phyloP scores from a whole-genome alignment of 345 rosid species.

The Murraya paniculata region DNA sequence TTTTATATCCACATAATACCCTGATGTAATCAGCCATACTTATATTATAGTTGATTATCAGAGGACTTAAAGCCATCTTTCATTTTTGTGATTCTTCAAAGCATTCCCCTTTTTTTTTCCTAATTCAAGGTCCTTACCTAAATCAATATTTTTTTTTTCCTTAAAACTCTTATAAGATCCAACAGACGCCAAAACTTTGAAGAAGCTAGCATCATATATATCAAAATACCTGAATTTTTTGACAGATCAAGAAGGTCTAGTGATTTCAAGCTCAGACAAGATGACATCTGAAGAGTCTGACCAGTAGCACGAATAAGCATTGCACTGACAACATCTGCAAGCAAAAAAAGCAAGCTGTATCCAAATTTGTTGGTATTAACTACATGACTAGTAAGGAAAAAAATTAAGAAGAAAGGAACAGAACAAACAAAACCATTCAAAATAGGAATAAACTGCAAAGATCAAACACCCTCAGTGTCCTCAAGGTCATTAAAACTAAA shows the following conservation, averaged over 20 bases:
- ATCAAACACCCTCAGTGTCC: not conserved
- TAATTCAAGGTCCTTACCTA: not conserved
- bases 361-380: slow-evolving; percentile 45
- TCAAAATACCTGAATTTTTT: slow-evolving; percentile 45
- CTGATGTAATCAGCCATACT: not conserved
- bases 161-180: not conserved
- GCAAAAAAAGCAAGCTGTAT: slow-evolving; percentile 78
- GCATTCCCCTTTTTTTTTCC: not conserved
- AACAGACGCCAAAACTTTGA: not conserved
- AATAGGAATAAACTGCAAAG: not conserved
- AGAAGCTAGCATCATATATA: not conserved
- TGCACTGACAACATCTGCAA: slow-evolving; percentile 82
- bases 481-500: not conserved
- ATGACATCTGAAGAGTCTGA: slow-evolving; percentile 51
- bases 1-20: not conserved
- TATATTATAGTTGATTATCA: not conserved
- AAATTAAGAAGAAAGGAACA: not conserved
- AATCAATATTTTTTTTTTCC: too few relatives aligned
- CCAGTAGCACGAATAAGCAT: slow-evolving; percentile 77
- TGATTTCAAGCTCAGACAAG: slow-evolving; percentile 44
- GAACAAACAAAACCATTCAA: not conserved
- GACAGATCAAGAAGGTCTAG: slow-evolving; percentile 42
- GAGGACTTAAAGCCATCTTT: not conserved
- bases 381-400: not conserved
- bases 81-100: not conserved